phyloP scores from a whole-genome alignment of 2,329 filamentous ascomycete species.

The Simplicillium sp. region DNA sequence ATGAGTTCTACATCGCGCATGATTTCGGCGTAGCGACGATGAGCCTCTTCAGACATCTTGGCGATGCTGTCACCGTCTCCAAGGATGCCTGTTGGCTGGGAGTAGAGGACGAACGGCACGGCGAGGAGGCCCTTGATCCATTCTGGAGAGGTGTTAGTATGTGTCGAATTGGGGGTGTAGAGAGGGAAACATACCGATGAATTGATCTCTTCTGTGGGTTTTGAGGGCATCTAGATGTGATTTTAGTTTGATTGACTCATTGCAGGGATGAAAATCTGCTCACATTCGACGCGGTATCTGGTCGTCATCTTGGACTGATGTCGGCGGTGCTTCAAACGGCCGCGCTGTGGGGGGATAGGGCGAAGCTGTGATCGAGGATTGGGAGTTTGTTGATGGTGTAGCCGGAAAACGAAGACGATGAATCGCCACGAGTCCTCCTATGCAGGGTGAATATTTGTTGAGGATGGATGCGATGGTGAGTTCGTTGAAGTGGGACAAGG shows the following conservation, averaged over 20 bases:
- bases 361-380: too few relatives aligned
- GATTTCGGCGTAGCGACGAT: conserved; percentile 87
- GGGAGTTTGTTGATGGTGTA: too few relatives aligned
- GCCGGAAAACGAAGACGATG: too few relatives aligned
- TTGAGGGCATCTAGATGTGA: conserved; percentile 48
- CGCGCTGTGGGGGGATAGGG: too few relatives aligned
- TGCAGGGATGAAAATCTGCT: conserved; percentile 19
- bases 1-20: conserved; percentile 88
- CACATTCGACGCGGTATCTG: conserved; percentile 65
- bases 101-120: conserved; percentile 93
- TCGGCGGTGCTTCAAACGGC: too few relatives aligned
- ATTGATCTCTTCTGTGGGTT: conserved; percentile 84
- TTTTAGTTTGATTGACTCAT: conserved; percentile 1
- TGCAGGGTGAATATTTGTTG: too few relatives aligned
- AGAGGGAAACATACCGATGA: conserved; percentile 51
- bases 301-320: conserved; percentile 40
- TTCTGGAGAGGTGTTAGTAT: conserved; percentile 42
- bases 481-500: too few relatives aligned
- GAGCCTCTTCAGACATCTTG: conserved; percentile 70
- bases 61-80: conserved; percentile 57
- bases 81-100: conserved; percentile 82
- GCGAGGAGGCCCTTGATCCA: conserved; percentile 95
- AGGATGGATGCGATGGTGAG: too few relatives aligned
- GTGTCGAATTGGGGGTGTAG: not conserved
- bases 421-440: too few relatives aligned